These are phyloP conservation scores for Microsporum ferrugineum DNA, from an alignment of 2,329 filamentous ascomycete species.

Conservation along the genomic window DNA sequence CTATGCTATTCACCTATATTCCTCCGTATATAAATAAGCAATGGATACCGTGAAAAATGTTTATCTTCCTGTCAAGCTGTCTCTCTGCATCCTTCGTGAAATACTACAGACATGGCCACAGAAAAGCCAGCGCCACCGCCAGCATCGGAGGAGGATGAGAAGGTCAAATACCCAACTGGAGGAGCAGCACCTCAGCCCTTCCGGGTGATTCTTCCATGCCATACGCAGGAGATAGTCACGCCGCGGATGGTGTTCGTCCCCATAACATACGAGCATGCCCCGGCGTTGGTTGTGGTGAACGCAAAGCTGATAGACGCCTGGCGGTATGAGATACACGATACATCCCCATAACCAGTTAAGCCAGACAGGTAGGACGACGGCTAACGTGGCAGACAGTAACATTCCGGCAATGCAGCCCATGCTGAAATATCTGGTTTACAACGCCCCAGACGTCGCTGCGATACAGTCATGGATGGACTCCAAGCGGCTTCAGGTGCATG, in stretches of 20 bases:
- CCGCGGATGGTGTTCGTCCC: constrained; percentile 6
- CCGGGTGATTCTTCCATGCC: constrained; percentile 5
- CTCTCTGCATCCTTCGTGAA: not conserved
- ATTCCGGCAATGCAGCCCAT: not conserved
- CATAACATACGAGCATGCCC: not conserved
- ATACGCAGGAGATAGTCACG: constrained; percentile 8
- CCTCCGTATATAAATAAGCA: too few species aligned
- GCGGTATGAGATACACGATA: not conserved
- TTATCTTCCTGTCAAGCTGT: not conserved
- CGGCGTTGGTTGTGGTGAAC: not conserved
- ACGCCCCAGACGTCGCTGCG: constrained; percentile 3
- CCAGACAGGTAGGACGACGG: not conserved
- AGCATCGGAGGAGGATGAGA: constrained; percentile 4
- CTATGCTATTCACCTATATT: not conserved
- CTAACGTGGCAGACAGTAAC: not conserved
- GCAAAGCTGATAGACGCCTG: not conserved
- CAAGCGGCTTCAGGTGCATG: not conserved
- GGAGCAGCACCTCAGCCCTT: constrained; percentile 9
- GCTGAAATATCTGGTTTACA: constrained; percentile 9
- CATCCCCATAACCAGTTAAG: not conserved
- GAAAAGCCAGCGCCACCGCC: not conserved
- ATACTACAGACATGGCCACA: not conserved
- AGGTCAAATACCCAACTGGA: constrained; percentile 6
- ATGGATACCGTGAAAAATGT: not conserved
- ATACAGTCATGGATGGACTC: not conserved